Evolutionary conservation across 306 rosid species (phyloP).

Genomic region (Castanea sativa): DNA sequence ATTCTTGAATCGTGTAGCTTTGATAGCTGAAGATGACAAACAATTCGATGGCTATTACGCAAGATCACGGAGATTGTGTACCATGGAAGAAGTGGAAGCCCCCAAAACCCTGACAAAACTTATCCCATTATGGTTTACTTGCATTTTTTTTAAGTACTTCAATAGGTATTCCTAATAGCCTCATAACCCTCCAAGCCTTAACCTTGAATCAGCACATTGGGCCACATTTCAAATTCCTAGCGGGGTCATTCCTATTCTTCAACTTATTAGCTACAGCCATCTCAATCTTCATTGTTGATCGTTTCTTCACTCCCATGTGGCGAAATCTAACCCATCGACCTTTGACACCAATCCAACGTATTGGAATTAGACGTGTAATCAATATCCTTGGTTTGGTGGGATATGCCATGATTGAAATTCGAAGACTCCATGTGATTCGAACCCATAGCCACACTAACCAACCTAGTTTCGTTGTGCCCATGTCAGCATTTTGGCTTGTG

Average conservation of each 20-base stretch:
- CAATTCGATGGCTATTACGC: not conserved
- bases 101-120: conserved; percentile 22
- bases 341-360: conserved; percentile 18
- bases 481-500: conserved; percentile 31
- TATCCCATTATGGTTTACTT: conserved; percentile 29
- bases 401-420: conserved; percentile 24
- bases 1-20: conserved; percentile 27
- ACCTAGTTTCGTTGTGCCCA: conserved; percentile 12
- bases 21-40: conserved; percentile 16
- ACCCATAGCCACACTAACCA: not conserved
- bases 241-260: conserved; percentile 20
- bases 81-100: conserved; percentile 37
- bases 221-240: conserved; percentile 21
- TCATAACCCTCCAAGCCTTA: conserved; percentile 26
- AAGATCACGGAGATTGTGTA: conserved; percentile 31
- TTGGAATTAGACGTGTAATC: conserved; percentile 22
- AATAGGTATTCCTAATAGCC: conserved; percentile 12
- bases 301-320: conserved; percentile 1
- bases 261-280: conserved; percentile 31
- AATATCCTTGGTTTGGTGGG: conserved; percentile 3
- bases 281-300: conserved; percentile 25
- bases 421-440: conserved; percentile 10
- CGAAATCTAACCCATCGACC: not conserved
- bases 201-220: conserved; percentile 29
- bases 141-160: conserved; percentile 23